Conservation (phyloP, 2,329 filamentous ascomycete genomes). For the Scopulariopsis brevicaulis region DNA sequence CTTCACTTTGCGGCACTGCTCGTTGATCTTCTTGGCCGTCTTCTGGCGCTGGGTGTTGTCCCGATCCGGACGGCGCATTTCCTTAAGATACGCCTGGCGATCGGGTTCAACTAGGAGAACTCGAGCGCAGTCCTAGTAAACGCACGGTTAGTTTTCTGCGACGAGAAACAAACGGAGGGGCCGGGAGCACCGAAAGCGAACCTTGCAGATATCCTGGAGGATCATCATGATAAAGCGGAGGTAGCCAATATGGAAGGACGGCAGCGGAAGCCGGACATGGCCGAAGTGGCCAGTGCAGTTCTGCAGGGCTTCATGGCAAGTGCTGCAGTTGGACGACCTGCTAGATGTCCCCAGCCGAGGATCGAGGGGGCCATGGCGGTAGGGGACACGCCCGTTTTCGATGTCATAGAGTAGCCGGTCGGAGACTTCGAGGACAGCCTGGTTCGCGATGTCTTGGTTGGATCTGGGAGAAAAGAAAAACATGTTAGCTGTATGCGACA, state of each 20-base stretch:
- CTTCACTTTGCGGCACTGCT: constrained; percentile 80
- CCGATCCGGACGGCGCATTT: constrained; percentile 68
- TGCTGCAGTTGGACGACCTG: constrained; percentile 69
- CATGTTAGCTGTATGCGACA: not conserved
- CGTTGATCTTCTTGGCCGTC: constrained; percentile 79
- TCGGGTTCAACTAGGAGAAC: constrained; percentile 76
- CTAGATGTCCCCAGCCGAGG: constrained; percentile 78
- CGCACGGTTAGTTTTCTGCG: not conserved
- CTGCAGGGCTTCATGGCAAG: constrained; percentile 70
- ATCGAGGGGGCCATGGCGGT: constrained; percentile 78
- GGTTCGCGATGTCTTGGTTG: constrained; percentile 88
- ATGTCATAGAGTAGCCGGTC: constrained; percentile 90
- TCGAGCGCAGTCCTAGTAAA: constrained; percentile 58
- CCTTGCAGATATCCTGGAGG: constrained; percentile 90
- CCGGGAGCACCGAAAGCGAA: constrained; percentile 11
- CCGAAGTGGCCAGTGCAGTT: constrained; percentile 94
- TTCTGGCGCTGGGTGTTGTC: constrained; percentile 79
- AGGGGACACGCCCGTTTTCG: constrained; percentile 63
- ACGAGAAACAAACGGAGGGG: not conserved
- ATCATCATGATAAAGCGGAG: constrained; percentile 87
- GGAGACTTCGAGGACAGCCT: constrained; percentile 90
- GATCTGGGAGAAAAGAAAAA: constrained; percentile 39
- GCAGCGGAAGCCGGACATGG: constrained; percentile 79
- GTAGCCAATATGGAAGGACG: constrained; percentile 93
- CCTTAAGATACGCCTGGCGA: constrained; percentile 64